Evolutionary conservation across 805 yeast genomes (phyloP).

Genomic region (Pichia pseudocactophila): DNA sequence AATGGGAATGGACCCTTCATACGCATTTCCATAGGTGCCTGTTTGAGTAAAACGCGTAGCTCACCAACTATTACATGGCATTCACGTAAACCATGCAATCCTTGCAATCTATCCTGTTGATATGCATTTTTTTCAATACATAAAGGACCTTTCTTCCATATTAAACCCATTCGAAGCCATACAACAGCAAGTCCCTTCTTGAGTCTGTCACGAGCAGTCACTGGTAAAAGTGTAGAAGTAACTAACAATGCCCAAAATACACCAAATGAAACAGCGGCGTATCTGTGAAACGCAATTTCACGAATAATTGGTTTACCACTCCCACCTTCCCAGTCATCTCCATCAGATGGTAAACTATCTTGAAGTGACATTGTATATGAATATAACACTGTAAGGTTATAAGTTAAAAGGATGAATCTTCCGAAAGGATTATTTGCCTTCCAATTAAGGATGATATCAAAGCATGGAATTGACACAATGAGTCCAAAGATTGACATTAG

Average conservation of each 20-base stretch:
- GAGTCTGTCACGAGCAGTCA: constrained; percentile 63
- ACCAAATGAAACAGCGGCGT: constrained; percentile 63
- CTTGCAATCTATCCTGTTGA: constrained; percentile 26
- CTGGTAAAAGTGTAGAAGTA: constrained; percentile 60
- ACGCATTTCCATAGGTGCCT: constrained; percentile 69
- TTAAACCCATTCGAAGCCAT: constrained; percentile 74
- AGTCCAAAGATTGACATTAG: constrained; percentile 44
- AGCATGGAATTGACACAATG: constrained; percentile 38
- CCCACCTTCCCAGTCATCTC: constrained; percentile 60
- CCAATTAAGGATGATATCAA: constrained; percentile 62
- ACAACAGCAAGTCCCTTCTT: constrained; percentile 56
- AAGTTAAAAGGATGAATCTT: constrained; percentile 62
- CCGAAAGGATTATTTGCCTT: constrained; percentile 54
- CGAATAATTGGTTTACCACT: constrained; percentile 49
- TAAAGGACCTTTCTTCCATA: constrained; percentile 73
- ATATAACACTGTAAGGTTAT: constrained; percentile 69
- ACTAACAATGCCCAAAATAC: constrained; percentile 68
- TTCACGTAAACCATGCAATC: constrained; percentile 34
- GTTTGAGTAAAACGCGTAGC: constrained; percentile 49
- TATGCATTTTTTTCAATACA: constrained; percentile 30
- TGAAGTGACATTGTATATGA: constrained; percentile 51
- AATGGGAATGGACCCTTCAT: constrained; percentile 65
- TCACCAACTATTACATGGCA: constrained; percentile 50
- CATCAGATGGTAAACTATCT: constrained; percentile 38
- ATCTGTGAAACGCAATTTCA: constrained; percentile 74